Evolutionary conservation across 768 basidiomycete genomes (phyloP).

Genomic region (Naganishia antarctica): DNA sequence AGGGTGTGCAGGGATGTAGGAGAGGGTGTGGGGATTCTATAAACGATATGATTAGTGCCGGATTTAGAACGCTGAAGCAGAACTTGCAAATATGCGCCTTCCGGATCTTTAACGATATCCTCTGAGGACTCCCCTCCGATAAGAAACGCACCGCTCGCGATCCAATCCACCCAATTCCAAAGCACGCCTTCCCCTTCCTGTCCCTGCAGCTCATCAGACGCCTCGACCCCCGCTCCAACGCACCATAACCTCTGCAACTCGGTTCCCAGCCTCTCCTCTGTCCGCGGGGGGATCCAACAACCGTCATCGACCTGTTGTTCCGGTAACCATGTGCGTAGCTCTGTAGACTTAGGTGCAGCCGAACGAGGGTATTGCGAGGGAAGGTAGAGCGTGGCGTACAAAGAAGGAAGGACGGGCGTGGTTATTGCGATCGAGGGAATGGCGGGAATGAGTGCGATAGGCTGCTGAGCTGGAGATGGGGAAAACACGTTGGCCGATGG

Average conservation of each 20-base stretch:
- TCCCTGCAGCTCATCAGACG: no score
- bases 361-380: conserved; percentile 35
- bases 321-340: neutral
- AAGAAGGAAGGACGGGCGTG: conserved; percentile 35
- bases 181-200: conserved; percentile 35
- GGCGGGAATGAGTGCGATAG: neutral
- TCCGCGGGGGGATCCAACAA: neutral
- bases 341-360: neutral
- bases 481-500: no score
- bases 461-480: no score
- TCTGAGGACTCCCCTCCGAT: conserved; percentile 33
- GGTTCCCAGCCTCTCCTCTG: neutral
- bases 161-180: conserved; percentile 47
- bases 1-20: conserved; percentile 29
- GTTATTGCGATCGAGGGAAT: conserved; percentile 17
- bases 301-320: neutral
- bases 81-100: neutral
- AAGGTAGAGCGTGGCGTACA: conserved; percentile 29
- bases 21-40: neutral
- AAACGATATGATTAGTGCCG: no score
- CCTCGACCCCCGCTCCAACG: no score
- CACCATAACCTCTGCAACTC: conserved; percentile 33
- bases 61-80: no score
- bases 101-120: conserved; percentile 29
- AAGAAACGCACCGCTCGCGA: conserved; percentile 39